phyloP scores from a whole-genome alignment of 805 yeast genomes.

The Barnettozyma salicaria region DNA sequence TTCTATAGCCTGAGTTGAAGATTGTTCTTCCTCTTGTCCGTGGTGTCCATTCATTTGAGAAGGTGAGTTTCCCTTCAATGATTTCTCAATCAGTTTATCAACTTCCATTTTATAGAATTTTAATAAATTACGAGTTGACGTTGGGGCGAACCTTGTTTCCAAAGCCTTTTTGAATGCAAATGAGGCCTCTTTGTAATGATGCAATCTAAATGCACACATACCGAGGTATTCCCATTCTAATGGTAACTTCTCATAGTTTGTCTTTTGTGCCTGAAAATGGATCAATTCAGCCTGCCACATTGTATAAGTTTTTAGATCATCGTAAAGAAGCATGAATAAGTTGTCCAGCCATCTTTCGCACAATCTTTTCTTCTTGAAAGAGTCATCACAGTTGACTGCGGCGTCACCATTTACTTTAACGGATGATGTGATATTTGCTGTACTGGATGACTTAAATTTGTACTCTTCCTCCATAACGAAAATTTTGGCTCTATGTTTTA shows the following conservation, averaged over 20 bases:
- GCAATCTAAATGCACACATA: slow-evolving; percentile 73
- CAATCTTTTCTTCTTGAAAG: slow-evolving; percentile 56
- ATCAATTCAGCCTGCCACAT: slow-evolving; percentile 90
- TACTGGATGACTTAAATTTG: slow-evolving; percentile 29
- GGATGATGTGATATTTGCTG: slow-evolving; percentile 4
- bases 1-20: slow-evolving; percentile 24
- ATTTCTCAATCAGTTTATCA: slow-evolving; percentile 24
- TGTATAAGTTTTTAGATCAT: slow-evolving; percentile 75
- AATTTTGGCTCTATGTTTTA: slow-evolving; percentile 52
- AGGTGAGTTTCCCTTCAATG: slow-evolving; percentile 12
- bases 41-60: too few relatives aligned
- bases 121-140: slow-evolving; percentile 68
- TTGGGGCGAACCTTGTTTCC: slow-evolving; percentile 70
- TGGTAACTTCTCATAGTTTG: slow-evolving; percentile 69
- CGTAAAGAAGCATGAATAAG: slow-evolving; percentile 60
- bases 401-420: slow-evolving; percentile 6
- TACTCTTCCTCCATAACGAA: slow-evolving; percentile 68
- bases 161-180: slow-evolving; percentile 75
- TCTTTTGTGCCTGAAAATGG: slow-evolving; percentile 83
- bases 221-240: slow-evolving; percentile 94
- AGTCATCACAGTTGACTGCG: slow-evolving; percentile 22
- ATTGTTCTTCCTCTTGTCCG: slow-evolving; percentile 8
- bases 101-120: slow-evolving; percentile 53
- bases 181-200: slow-evolving; percentile 83
- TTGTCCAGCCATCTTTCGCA: slow-evolving; percentile 75